Base-by-base conservation (phyloP, 163 green algal genomes). In the Scenedesmus sp. region DNA sequence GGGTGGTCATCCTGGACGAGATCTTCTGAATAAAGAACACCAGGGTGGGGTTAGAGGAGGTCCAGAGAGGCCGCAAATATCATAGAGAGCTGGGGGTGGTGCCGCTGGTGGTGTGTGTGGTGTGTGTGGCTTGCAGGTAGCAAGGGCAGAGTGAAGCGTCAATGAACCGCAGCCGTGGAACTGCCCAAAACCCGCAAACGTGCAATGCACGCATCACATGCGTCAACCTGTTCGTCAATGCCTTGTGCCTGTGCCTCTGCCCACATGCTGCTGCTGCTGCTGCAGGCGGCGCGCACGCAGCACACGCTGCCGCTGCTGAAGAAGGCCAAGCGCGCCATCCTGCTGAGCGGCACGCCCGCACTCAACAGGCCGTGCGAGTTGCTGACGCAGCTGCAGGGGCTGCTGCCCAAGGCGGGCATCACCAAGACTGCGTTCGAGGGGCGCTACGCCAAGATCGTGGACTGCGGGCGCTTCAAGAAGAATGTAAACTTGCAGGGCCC, bases 261-360 rank as follows among this genome's bases (percentile, higher is more conserved):
- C 23, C 34, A 34, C 60, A 15, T 81, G 62, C 62, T 54, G 23
- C 46, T 60, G 12, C 7, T 60, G 81, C 46, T 23, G 74, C 54
- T 86, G 56, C 93, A 96, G 94, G 89, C 93, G 34, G n/a, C 92
- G 86, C 94, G 95, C 91, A 96, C 93, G 8, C 90, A 98, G 90
- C 95, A 95, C 0, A 91, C 93, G 4, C 76, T 96, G 73, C 89
- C 94, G 0, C 93, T 98, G 4, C 89, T 97, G 16, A 86, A 94
- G 82, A 46, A 82, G 7, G 94, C 97, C 7, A 88, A 91, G 59
- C 94, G 96, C 2, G 94, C 95, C 8, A 94, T 99, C 66, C 95
- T 99, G 73, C 96, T 99, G 67, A 97, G 94, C 1, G 98, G 98
- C 88, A 99, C 98, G 8, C 98, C 98, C 18, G 97, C 96, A 7